phyloP scores from a whole-genome alignment of 1,284 basidiomycete species.

The Trametes sp. region DNA sequence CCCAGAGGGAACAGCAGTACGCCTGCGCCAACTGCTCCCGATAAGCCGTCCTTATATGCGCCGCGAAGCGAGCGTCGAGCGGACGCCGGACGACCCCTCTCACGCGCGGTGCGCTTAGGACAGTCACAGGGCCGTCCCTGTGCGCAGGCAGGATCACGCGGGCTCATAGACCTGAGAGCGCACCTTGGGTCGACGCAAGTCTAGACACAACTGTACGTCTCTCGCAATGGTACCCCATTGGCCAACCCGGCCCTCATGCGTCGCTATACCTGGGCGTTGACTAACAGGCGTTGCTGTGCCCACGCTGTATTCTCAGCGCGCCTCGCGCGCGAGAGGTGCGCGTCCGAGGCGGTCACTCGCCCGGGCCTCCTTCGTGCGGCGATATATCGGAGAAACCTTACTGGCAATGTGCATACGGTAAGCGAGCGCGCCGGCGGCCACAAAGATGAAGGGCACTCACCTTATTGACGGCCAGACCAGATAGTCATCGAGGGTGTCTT shows the following conservation, averaged over 20 bases:
- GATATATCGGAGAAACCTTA: slow-evolving; percentile 7
- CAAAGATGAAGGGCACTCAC: background rate
- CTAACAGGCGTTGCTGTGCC: background rate
- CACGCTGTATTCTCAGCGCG: background rate
- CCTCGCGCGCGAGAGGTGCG: background rate
- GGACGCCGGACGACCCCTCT: slow-evolving; percentile 23
- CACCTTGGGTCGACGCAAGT: background rate
- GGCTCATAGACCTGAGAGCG: slow-evolving; percentile 6
- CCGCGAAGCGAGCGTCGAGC: background rate
- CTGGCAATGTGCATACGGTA: slow-evolving; percentile 1
- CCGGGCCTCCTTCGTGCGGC: background rate
- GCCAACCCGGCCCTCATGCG: background rate
- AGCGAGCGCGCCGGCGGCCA: background rate
- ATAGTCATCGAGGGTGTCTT: slow-evolving; percentile 16
- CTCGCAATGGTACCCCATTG: background rate
- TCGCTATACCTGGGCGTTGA: background rate
- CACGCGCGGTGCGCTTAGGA: slow-evolving; percentile 18
- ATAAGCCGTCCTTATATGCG: slow-evolving; percentile 6
- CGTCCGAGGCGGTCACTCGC: background rate
- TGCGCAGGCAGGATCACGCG: slow-evolving; percentile 25
- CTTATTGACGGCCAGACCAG: background rate
- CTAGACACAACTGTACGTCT: background rate
- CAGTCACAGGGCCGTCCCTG: slow-evolving; percentile 24
- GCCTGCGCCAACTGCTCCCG: background rate
- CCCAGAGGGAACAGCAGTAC: background rate